Evolutionary conservation across 257 asterid species (phyloP), one percentile per base, ranked within the genome.

Genomic region (Solanum virginianum): DNA sequence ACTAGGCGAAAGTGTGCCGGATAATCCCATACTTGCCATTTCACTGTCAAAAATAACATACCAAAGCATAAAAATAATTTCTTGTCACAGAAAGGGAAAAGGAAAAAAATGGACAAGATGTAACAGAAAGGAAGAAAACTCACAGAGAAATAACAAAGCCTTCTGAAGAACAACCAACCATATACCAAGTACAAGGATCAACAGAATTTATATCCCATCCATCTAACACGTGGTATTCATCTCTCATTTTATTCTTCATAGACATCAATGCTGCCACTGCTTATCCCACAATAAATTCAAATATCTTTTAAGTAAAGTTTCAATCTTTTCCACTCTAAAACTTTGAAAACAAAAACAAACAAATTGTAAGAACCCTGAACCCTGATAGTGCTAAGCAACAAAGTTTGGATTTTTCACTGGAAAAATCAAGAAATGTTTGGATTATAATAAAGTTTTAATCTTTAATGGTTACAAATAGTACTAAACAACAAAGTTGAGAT

Each of bases 171-270:
- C 99, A 95, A 82, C 86, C 97, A 87, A 95, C 95, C 98, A 95
- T 94, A 91, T 93, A 92, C 99, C 99, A 95, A 84, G 99, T 95
- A 88, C 99, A 95, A 89, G 99, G 99, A 86, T 95, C 99, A 74
- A 95, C 98, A 69, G 98, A 95, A 87, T 95, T 94, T 60, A 95
- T 94, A 90, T 95, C 99, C 99, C 99, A 95, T 86, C 98, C 99
- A 85, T 90, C 99, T 82, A 95, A 91, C 39, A 92, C 96, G 87
- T 87, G 93, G 8, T 91, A 89, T 71, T 85, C 90, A 89, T 94
- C 95, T 70, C 88, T 85, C 98, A 95, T 89, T 86, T 91, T 93
- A 87, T 32, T 92, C 93, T 93, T 94, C 86, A 95, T 43, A 75
- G 96, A 91, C 99, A 95, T 95, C 86, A 94, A 83, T 86, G 99